Evolutionary conservation across 73 alveolate genomes (phyloP).

Genomic region (Tetrahymena borealis): DNA sequence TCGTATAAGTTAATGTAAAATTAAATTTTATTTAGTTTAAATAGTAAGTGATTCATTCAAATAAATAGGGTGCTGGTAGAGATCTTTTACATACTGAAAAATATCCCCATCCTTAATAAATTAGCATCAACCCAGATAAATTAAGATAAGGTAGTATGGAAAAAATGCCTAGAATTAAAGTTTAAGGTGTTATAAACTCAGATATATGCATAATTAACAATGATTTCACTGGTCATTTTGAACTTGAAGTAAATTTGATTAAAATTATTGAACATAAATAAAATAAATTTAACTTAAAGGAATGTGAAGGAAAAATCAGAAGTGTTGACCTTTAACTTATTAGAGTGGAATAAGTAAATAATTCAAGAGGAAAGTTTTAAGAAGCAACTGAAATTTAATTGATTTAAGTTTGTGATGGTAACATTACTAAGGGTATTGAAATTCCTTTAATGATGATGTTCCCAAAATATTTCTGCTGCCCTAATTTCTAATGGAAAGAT

Average conservation of each 20-base stretch:
- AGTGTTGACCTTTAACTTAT: constrained; percentile 77
- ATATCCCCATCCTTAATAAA: constrained; percentile 9
- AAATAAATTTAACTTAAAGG: not conserved
- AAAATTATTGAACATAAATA: not conserved
- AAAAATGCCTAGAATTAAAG: constrained; percentile 4
- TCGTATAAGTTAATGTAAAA: constrained; percentile 6
- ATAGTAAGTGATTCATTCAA: not conserved
- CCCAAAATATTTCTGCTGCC: constrained; percentile 81
- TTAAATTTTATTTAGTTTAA: not conserved
- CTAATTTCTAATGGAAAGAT: constrained; percentile 55
- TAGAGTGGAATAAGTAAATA: constrained; percentile 71
- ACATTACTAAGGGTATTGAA: constrained; percentile 76
- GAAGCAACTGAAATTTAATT: constrained; percentile 84
- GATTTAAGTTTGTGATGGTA: constrained; percentile 87
- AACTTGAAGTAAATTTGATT: not conserved
- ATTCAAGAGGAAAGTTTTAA: constrained; percentile 34
- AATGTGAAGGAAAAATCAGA: constrained; percentile 54
- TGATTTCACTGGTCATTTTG: constrained; percentile 13
- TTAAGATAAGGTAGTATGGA: not conserved
- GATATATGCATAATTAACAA: not conserved
- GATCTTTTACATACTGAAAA: not conserved
- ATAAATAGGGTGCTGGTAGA: constrained; percentile 1
- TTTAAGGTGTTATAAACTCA: constrained; percentile 13
- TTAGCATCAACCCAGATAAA: constrained; percentile 23
- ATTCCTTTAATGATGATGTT: constrained; percentile 84